These are phyloP conservation scores for Annona squamosa DNA, from an alignment of 164 flowering plant genomes.

Conservation along the genomic window DNA sequence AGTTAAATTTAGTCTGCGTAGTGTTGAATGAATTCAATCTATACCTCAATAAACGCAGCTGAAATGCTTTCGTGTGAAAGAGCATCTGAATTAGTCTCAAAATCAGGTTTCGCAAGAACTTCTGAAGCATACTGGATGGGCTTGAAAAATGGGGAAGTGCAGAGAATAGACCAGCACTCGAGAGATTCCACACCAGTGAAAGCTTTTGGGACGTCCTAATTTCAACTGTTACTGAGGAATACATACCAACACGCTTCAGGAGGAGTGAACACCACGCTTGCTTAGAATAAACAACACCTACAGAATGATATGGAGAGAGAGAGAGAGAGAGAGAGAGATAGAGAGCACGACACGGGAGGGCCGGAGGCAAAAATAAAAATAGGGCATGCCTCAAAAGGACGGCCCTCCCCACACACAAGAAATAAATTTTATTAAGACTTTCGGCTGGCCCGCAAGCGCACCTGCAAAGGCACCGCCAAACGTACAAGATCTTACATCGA, in stretches of 20 bases:
- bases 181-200: background rate
- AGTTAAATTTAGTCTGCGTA: no score
- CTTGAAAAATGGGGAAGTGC: background rate
- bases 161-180: background rate
- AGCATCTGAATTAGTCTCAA: background rate
- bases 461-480: constrained; percentile 2
- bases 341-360: constrained; percentile 1
- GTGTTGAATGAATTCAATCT: no score
- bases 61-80: background rate
- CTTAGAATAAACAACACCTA: background rate
- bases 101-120: background rate
- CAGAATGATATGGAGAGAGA: background rate
- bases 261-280: background rate
- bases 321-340: background rate
- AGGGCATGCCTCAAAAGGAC: background rate
- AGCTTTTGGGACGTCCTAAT: background rate
- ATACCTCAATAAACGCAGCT: background rate
- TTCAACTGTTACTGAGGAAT: background rate
- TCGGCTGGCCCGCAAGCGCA: constrained; percentile 4
- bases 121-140: background rate
- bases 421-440: background rate
- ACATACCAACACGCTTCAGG: background rate
- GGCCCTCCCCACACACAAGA: constrained; percentile 1
- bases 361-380: background rate
- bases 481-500: background rate